A percentile compares a stretch with the other conserved stretches of the same genome.
Evolutionary conservation across 2,329 filamentous ascomycete species (phyloP).

Genomic region (Penicillium sp.): DNA sequence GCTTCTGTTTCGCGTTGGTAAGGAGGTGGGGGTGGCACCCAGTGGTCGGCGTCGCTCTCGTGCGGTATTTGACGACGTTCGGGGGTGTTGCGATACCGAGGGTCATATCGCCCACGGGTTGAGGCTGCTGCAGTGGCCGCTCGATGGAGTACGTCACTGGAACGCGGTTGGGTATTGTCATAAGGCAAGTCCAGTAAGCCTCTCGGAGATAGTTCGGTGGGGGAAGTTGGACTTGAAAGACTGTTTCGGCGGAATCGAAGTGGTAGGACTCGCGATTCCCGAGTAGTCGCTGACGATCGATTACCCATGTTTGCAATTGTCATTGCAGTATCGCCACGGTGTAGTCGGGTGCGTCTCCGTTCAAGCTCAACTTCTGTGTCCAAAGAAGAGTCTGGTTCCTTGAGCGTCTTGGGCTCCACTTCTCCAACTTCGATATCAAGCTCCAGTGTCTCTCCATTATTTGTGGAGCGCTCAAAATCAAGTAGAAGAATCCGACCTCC

Average conservation of each 20-base stretch:
- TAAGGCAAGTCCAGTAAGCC: constrained; percentile 68
- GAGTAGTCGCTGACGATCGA: constrained; percentile 19
- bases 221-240: constrained; percentile 28
- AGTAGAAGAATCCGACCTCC: constrained; percentile 72
- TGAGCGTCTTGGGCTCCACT: constrained; percentile 67
- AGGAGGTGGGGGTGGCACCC: constrained; percentile 82
- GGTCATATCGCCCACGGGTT: constrained; percentile 67
- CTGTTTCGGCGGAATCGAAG: constrained; percentile 27
- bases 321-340: constrained; percentile 52
- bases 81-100: constrained; percentile 39
- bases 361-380: constrained; percentile 79
- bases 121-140: constrained; percentile 74
- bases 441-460: constrained; percentile 59
- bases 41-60: constrained; percentile 85
- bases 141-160: constrained; percentile 68
- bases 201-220: constrained; percentile 21
- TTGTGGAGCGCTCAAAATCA: constrained; percentile 69
- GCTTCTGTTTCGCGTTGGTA: constrained; percentile 53
- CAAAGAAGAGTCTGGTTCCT: constrained; percentile 73
- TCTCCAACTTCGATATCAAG: constrained; percentile 75
- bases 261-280: constrained; percentile 23
- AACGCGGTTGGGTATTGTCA: constrained; percentile 71
- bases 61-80: constrained; percentile 68
- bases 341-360: constrained; percentile 70
- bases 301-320: constrained; percentile 38